Evolutionary conservation across 2,329 filamentous ascomycete species (phyloP).

Genomic region (Lecanicillium sp.): DNA sequence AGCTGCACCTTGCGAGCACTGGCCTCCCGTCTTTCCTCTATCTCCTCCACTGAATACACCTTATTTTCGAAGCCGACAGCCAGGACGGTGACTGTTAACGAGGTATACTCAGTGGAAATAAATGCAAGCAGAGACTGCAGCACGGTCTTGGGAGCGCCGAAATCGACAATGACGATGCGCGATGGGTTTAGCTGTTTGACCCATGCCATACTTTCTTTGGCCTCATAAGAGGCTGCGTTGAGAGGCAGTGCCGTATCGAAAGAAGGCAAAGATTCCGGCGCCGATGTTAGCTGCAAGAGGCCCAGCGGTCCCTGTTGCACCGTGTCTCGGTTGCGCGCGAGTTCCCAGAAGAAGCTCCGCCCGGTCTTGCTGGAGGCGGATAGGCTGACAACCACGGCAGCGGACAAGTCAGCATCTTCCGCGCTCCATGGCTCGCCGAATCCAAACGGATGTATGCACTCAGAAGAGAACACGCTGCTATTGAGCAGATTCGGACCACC

Average conservation of each 20-base stretch:
- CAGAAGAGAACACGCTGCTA: not conserved
- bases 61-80: slow-evolving; percentile 3
- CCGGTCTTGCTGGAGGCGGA: slow-evolving; percentile 27
- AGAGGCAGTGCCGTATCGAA: slow-evolving; percentile 7
- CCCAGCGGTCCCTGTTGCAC: slow-evolving; percentile 17
- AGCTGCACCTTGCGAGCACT: not conserved
- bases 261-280: slow-evolving; percentile 11
- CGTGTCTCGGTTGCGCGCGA: slow-evolving; percentile 16
- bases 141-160: slow-evolving; percentile 14
- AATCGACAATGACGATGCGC: slow-evolving; percentile 19
- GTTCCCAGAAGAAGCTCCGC: slow-evolving; percentile 22
- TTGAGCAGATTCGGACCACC: slow-evolving; percentile 18
- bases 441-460: slow-evolving; percentile 17
- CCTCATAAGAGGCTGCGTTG: slow-evolving; percentile 14
- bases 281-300: slow-evolving; percentile 24
- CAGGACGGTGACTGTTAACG: not conserved
- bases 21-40: not conserved
- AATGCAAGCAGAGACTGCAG: not conserved
- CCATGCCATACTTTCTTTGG: slow-evolving; percentile 14
- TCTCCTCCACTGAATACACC: not conserved
- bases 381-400: slow-evolving; percentile 27
- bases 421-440: slow-evolving; percentile 21
- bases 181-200: slow-evolving; percentile 11
- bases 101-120: not conserved
- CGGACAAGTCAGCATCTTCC: slow-evolving; percentile 27